A percentile compares a stretch with the other conserved stretches of the same genome.
Evolutionary conservation across 2,329 filamentous ascomycete species (phyloP).

Genomic region (Pochonia chlamydosporia): DNA sequence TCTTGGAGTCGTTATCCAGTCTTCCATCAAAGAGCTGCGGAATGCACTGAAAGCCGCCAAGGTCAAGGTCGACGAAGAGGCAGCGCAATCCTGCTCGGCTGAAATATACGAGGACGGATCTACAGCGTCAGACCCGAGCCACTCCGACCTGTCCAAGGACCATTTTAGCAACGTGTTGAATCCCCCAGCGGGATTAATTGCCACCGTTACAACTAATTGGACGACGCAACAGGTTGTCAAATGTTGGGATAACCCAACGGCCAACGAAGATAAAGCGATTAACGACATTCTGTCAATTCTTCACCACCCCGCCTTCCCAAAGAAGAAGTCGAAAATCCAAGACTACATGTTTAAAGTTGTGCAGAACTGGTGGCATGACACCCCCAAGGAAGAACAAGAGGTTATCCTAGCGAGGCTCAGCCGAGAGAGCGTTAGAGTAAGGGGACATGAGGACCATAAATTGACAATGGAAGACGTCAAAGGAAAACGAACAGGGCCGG

Average conservation of each 20-base stretch:
- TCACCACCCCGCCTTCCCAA: slow-evolving; percentile 76
- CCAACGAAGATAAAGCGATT: slow-evolving; percentile 65
- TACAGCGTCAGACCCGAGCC: slow-evolving; percentile 62
- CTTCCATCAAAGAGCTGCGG: slow-evolving; percentile 77
- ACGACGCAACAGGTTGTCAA: slow-evolving; percentile 20
- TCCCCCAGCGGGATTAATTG: slow-evolving; percentile 20
- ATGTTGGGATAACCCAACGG: slow-evolving; percentile 67
- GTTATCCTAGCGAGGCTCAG: slow-evolving; percentile 18
- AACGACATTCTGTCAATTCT: slow-evolving; percentile 71
- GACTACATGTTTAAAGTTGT: slow-evolving; percentile 78
- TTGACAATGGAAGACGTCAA: slow-evolving; percentile 18
- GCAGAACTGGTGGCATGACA: slow-evolving; percentile 63
- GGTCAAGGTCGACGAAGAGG: slow-evolving; percentile 21
- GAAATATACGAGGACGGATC: slow-evolving; percentile 69
- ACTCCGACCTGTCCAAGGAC: slow-evolving; percentile 73
- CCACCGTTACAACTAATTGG: slow-evolving; percentile 23
- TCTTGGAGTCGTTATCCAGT: slow-evolving; percentile 79
- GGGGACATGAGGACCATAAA: slow-evolving; percentile 22
- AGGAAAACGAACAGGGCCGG: slow-evolving; percentile 18
- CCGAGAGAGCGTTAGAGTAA: slow-evolving; percentile 18
- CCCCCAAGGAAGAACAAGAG: slow-evolving; percentile 14
- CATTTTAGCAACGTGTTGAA: slow-evolving; percentile 67
- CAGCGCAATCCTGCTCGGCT: slow-evolving; percentile 47
- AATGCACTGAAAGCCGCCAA: slow-evolving; percentile 55
- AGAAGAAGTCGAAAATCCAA: slow-evolving; percentile 69